Conservation (phyloP, 768 basidiomycete species). For the Serendipita indica region DNA sequence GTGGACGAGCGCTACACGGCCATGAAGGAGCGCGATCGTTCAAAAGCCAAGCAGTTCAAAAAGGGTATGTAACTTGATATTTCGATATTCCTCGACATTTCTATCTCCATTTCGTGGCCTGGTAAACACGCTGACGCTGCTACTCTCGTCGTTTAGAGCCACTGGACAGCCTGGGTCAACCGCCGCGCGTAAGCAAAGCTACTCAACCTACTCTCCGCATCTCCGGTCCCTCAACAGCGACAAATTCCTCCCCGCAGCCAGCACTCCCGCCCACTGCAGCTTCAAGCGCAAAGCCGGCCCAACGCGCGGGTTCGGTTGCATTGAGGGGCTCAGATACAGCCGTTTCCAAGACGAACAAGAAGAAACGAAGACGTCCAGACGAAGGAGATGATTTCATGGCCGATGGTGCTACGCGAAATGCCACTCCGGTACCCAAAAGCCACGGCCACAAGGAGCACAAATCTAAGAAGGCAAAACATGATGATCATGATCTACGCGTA, state of each 20-base stretch:
- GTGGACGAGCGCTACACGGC: background rate
- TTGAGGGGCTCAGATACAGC: background rate
- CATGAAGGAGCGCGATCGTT: constrained; percentile 6
- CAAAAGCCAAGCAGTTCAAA: constrained; percentile 1
- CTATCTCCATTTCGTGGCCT: background rate
- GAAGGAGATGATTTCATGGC: background rate
- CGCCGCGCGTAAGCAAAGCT: background rate
- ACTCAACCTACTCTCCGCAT: background rate
- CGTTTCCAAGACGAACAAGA: constrained; percentile 3
- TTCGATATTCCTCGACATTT: background rate
- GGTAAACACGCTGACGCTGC: background rate
- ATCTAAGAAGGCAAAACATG: constrained; percentile 8
- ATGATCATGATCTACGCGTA: constrained; percentile 4
- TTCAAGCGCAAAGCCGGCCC: background rate
- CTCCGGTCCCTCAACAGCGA: background rate
- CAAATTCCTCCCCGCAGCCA: background rate
- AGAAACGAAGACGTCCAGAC: constrained; percentile 2
- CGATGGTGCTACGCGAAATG: background rate
- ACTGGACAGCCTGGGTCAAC: background rate
- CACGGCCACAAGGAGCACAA: constrained; percentile 8
- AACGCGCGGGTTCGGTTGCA: constrained; percentile 2
- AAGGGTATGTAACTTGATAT: constrained; percentile 8
- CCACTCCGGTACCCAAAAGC: background rate
- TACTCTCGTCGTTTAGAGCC: background rate
- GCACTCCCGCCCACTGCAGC: background rate